These are phyloP conservation scores for Oropetium thomaeum DNA, from an alignment of 176 grass and related monocot species.

Conservation along the genomic window DNA sequence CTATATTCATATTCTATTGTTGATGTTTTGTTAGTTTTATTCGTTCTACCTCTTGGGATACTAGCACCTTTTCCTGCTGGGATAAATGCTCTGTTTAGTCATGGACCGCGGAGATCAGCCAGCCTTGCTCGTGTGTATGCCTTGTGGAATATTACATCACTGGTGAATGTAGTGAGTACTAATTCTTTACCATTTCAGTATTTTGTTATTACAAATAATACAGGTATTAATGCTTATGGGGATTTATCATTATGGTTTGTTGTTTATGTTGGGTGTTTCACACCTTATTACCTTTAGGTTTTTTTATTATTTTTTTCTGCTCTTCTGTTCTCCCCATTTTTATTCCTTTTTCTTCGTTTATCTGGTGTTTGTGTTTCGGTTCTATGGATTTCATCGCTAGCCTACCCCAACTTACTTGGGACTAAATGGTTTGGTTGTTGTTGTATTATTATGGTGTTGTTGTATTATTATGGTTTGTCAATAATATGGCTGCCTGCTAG, in stretches of 20 bases:
- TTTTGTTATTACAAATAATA: slow-evolving; percentile 5
- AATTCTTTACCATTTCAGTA: slow-evolving; percentile 3
- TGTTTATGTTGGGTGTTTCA: too few relatives aligned
- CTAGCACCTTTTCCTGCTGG: slow-evolving; percentile 94
- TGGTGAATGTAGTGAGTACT: slow-evolving; percentile 95
- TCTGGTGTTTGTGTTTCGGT: too few relatives aligned
- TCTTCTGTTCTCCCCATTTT: too few relatives aligned
- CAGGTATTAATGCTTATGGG: background rate
- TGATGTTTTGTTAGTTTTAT: slow-evolving; percentile 82
- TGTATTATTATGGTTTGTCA: too few relatives aligned
- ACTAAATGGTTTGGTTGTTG: too few relatives aligned
- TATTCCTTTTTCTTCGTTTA: too few relatives aligned
- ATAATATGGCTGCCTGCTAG: background rate
- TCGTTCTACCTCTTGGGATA: slow-evolving; percentile 96
- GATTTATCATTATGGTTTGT: background rate
- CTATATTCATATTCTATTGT: slow-evolving; percentile 93
- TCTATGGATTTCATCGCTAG: too few relatives aligned
- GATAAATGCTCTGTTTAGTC: slow-evolving; percentile 99
- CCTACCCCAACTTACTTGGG: too few relatives aligned
- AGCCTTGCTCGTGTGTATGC: slow-evolving; percentile 96
- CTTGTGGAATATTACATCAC: slow-evolving; percentile 92
- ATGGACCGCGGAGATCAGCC: slow-evolving; percentile 84
- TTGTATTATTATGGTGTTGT: too few relatives aligned
- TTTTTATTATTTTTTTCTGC: too few relatives aligned
- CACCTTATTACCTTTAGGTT: too few relatives aligned